phyloP scores from a whole-genome alignment of 768 basidiomycete species.

The Amyloporia xantha region DNA sequence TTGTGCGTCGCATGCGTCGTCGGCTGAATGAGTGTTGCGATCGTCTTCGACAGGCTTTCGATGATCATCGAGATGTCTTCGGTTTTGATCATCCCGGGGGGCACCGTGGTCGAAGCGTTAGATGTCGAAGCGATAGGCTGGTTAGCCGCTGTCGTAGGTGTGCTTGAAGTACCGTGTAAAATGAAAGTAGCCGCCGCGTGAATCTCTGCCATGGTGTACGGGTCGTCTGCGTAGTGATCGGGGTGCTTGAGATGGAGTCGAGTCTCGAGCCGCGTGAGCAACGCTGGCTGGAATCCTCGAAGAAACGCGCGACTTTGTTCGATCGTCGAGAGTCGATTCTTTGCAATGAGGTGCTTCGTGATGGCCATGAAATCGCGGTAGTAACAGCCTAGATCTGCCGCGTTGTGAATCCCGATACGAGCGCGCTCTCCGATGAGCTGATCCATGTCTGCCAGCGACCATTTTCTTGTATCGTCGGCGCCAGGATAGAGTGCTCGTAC shows the following conservation, averaged over 20 bases:
- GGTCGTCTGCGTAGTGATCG: slow-evolving; percentile 22
- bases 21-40: neutral
- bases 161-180: slow-evolving; percentile 3
- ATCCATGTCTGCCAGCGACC: too few species aligned
- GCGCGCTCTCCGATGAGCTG: too few species aligned
- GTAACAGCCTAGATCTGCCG: too few species aligned
- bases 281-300: slow-evolving; percentile 8
- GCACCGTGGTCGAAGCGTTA: neutral
- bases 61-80: slow-evolving; percentile 2
- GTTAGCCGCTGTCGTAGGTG: neutral
- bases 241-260: slow-evolving; percentile 20
- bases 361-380: too few species aligned
- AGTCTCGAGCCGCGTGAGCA: neutral
- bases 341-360: too few species aligned
- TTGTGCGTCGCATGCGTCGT: neutral
- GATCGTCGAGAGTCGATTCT: too few species aligned
- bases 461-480: too few species aligned
- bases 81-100: neutral
- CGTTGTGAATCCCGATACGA: too few species aligned
- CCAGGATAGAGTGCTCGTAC: too few species aligned
- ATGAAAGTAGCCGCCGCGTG: slow-evolving; percentile 17
- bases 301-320: slow-evolving; percentile 18
- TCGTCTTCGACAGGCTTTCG: neutral
- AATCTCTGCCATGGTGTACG: slow-evolving; percentile 16
- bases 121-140: neutral